Conservation (phyloP, 2,329 filamentous ascomycete genomes). For the Aspergillus phoenicis region DNA sequence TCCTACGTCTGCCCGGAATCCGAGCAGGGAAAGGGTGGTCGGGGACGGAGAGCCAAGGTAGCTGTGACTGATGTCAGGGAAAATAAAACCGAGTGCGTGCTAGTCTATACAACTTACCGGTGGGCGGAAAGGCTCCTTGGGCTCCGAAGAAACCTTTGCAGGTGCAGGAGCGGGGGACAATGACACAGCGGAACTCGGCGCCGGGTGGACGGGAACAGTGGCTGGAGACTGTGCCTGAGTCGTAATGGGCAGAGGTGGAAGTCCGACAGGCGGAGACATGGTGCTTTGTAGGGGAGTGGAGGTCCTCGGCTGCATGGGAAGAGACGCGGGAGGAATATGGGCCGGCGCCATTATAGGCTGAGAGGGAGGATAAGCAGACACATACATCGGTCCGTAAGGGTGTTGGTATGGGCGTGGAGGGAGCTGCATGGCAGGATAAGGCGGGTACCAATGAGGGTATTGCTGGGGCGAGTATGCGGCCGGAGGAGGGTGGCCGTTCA, state of each 20-base stretch:
- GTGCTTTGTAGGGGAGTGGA: slow-evolving; percentile 41
- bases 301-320: slow-evolving; percentile 40
- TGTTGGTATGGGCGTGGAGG: slow-evolving; percentile 45
- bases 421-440: slow-evolving; percentile 44
- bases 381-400: slow-evolving; percentile 46
- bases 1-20: slow-evolving; percentile 51
- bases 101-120: slow-evolving; percentile 40
- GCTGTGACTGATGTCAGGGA: slow-evolving; percentile 32
- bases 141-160: slow-evolving; percentile 27
- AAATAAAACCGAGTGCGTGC: background rate
- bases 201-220: slow-evolving; percentile 25
- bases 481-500: slow-evolving; percentile 54
- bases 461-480: slow-evolving; percentile 47
- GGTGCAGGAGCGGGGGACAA: slow-evolving; percentile 33
- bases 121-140: slow-evolving; percentile 53
- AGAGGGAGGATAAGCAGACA: slow-evolving; percentile 47
- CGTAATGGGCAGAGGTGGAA: slow-evolving; percentile 31
- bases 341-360: slow-evolving; percentile 44
- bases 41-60: slow-evolving; percentile 64
- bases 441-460: slow-evolving; percentile 51
- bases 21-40: slow-evolving; percentile 58
- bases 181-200: slow-evolving; percentile 37
- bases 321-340: slow-evolving; percentile 38
- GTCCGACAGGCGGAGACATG: slow-evolving; percentile 38
- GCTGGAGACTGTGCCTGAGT: slow-evolving; percentile 32